Conservation (phyloP, 176 grass and related monocot species). For the Calamus simplicifolius region DNA sequence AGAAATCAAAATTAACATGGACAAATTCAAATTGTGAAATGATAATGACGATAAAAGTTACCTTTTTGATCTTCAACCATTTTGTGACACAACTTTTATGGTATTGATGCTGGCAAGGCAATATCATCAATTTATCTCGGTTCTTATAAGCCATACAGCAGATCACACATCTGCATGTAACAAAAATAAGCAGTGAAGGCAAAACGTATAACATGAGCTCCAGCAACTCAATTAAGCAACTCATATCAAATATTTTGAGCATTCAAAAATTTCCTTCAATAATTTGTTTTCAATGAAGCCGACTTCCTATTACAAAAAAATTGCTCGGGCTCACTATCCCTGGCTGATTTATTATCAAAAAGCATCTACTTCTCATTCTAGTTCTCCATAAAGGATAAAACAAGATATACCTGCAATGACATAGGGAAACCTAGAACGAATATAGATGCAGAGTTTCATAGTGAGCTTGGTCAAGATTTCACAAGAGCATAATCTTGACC, state of each 20-base stretch:
- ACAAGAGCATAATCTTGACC: too few species aligned
- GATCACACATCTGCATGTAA: constrained; percentile 75
- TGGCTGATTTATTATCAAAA: too few species aligned
- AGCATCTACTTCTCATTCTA: too few species aligned
- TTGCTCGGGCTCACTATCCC: too few species aligned
- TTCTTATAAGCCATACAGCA: constrained; percentile 77
- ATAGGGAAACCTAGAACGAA: too few species aligned
- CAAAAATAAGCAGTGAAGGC: constrained; percentile 12
- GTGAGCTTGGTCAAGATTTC: too few species aligned
- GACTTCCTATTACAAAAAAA: too few species aligned
- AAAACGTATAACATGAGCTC: constrained; percentile 4
- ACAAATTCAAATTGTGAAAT: neutral
- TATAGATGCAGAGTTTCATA: too few species aligned
- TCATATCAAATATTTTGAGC: constrained; percentile 5
- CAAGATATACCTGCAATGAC: too few species aligned
- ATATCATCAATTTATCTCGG: constrained; percentile 58
- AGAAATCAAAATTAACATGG: neutral
- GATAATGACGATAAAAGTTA: constrained; percentile 17
- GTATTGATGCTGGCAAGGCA: constrained; percentile 82
- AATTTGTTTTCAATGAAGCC: too few species aligned
- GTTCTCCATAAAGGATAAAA: too few species aligned
- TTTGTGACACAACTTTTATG: constrained; percentile 59
- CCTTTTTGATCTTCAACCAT: constrained; percentile 94
- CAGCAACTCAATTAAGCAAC: neutral
- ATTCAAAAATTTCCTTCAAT: too few species aligned